These are phyloP conservation scores for Dipodascopsis tothii DNA, from an alignment of 805 yeast genomes.

Conservation along the genomic window DNA sequence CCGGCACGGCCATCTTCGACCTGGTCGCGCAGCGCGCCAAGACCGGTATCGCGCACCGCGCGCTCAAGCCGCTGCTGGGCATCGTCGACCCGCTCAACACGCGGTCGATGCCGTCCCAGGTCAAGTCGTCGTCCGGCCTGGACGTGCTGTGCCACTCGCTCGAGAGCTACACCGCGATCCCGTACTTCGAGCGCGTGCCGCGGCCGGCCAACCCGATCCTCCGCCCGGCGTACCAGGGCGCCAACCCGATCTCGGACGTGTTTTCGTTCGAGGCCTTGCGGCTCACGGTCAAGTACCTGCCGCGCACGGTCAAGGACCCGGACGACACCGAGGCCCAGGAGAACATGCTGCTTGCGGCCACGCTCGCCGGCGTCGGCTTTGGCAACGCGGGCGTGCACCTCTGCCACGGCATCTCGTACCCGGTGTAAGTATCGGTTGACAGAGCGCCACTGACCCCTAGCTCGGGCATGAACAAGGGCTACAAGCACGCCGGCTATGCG, in stretches of 20 bases:
- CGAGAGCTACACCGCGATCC: slow-evolving; percentile 42
- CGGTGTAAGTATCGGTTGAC: slow-evolving; percentile 20
- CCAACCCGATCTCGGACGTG: slow-evolving; percentile 41
- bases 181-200: slow-evolving; percentile 35
- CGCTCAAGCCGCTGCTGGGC: slow-evolving; percentile 39
- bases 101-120: slow-evolving; percentile 37
- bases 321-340: slow-evolving; percentile 39
- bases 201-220: slow-evolving; percentile 33
- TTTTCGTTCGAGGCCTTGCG: slow-evolving; percentile 38
- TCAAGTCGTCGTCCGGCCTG: slow-evolving; percentile 39
- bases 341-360: slow-evolving; percentile 39
- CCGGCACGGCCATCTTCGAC: slow-evolving; percentile 42
- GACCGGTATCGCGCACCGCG: slow-evolving; percentile 40
- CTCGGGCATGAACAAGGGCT: slow-evolving; percentile 34
- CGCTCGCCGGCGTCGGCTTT: slow-evolving; percentile 41
- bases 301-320: slow-evolving; percentile 36
- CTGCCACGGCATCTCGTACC: slow-evolving; percentile 39
- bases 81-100: slow-evolving; percentile 39
- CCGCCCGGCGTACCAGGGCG: slow-evolving; percentile 39
- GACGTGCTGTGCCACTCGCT: slow-evolving; percentile 41
- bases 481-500: slow-evolving; percentile 34
- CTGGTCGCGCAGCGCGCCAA: slow-evolving; percentile 35
- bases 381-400: slow-evolving; percentile 42
- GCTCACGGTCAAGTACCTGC: slow-evolving; percentile 37
- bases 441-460: not conserved